These are phyloP conservation scores for Penicillium sp. DNA, from an alignment of 2,329 filamentous ascomycete genomes.

Conservation along the genomic window DNA sequence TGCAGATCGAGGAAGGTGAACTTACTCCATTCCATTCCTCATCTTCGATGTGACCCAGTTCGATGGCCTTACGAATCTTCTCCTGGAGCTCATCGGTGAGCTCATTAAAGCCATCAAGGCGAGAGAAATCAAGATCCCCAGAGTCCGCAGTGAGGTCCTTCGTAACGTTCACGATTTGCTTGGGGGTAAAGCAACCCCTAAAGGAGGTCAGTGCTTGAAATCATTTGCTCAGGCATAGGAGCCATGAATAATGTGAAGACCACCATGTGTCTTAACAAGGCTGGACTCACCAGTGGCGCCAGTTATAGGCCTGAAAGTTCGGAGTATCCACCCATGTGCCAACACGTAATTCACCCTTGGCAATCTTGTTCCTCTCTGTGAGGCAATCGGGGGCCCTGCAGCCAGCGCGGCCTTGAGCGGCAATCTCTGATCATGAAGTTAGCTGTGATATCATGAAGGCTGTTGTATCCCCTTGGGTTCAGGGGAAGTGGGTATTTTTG, in stretches of 20 bases:
- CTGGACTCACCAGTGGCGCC: conserved; percentile 79
- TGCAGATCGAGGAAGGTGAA: background rate
- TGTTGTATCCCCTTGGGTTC: background rate
- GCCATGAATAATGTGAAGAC: background rate
- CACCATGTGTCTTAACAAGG: background rate
- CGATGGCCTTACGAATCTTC: conserved; percentile 71
- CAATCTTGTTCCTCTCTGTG: conserved; percentile 66
- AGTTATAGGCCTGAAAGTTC: conserved; percentile 65
- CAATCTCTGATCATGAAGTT: conserved; percentile 58
- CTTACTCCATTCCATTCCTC: conserved; percentile 88
- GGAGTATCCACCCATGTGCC: conserved; percentile 68
- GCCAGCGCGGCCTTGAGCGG: conserved; percentile 68
- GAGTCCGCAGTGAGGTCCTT: conserved; percentile 36
- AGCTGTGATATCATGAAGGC: conserved; percentile 6
- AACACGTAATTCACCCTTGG: conserved; percentile 75
- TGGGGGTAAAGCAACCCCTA: conserved; percentile 87
- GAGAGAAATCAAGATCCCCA: conserved; percentile 59
- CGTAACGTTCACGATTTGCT: conserved; percentile 64
- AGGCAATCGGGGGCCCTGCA: conserved; percentile 77
- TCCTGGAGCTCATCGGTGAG: conserved; percentile 66
- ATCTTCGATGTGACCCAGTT: conserved; percentile 76
- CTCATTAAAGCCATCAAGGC: conserved; percentile 80
- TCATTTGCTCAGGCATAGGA: background rate
- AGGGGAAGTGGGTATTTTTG: no score
- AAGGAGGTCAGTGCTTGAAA: background rate